These are phyloP conservation scores for Austroboletus festivus DNA, from an alignment of 768 basidiomycete genomes.

Conservation along the genomic window DNA sequence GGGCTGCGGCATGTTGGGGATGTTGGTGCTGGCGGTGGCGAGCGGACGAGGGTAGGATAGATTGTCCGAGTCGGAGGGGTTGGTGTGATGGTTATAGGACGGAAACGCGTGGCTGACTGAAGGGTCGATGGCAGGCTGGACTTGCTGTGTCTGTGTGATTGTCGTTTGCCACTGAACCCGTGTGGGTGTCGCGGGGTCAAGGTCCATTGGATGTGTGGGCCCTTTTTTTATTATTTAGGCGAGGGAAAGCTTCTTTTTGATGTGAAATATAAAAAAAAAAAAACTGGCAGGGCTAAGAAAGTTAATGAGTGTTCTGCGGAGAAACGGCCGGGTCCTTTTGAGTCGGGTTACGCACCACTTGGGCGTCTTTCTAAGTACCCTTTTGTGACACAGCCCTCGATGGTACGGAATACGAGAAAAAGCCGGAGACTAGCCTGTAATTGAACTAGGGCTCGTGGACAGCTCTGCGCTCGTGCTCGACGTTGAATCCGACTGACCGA, in stretches of 20 bases:
- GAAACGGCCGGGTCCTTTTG: conserved; percentile 23
- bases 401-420: conserved; percentile 8
- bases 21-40: no score
- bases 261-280: no score
- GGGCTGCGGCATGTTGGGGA: conserved; percentile 32
- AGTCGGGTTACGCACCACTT: conserved; percentile 5
- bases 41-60: conserved; percentile 27
- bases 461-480: conserved; percentile 13
- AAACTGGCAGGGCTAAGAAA: conserved; percentile 19
- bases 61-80: conserved; percentile 21
- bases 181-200: conserved; percentile 33
- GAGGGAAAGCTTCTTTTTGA: conserved; percentile 36
- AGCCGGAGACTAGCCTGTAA: conserved; percentile 18
- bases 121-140: conserved; percentile 33
- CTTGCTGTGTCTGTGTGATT: conserved; percentile 35
- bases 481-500: conserved; percentile 35
- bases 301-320: conserved; percentile 28
- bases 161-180: conserved; percentile 34
- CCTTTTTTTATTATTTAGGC: conserved; percentile 37
- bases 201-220: conserved; percentile 29
- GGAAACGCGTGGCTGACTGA: conserved; percentile 34
- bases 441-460: background rate
- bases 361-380: conserved; percentile 17
- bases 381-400: conserved; percentile 16
- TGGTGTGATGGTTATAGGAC: conserved; percentile 29